A percentile compares a stretch with the other conserved stretches of the same genome.
phyloP scores from a whole-genome alignment of 2,329 filamentous ascomycete genomes.

The Botrytis medusae region DNA sequence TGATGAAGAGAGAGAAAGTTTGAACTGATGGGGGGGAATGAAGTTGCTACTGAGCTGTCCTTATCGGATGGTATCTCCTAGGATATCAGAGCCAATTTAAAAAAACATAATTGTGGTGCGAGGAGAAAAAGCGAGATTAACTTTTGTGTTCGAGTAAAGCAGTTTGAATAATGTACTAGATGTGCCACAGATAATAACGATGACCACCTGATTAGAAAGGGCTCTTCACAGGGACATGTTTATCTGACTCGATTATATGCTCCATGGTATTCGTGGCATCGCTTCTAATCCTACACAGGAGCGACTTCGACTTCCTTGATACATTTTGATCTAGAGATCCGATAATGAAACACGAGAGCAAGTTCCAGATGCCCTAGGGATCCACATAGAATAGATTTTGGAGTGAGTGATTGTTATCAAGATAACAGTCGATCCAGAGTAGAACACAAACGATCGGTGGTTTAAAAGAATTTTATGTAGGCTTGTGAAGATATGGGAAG shows the following conservation, averaged over 20 bases:
- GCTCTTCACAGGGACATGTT: neutral
- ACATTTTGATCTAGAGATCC: too few relatives aligned
- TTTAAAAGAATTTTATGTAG: too few relatives aligned
- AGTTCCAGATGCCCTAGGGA: neutral
- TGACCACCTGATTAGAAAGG: neutral
- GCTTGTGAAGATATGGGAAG: neutral
- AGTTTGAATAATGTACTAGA: neutral
- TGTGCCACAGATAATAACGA: neutral
- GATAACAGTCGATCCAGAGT: neutral
- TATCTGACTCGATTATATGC: too few relatives aligned
- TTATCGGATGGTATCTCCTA: neutral
- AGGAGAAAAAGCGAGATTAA: neutral
- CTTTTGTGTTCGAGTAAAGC: too few relatives aligned
- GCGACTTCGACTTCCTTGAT: neutral
- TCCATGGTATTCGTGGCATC: neutral
- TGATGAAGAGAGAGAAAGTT: too few relatives aligned
- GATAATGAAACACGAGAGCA: too few relatives aligned
- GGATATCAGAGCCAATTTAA: neutral
- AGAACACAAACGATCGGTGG: neutral
- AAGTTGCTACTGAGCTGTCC: neutral
- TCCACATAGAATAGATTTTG: neutral
- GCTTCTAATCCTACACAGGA: neutral
- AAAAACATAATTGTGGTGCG: neutral
- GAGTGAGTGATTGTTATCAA: neutral
- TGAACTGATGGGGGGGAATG: neutral